Evolutionary conservation across 1,139 yeast species (phyloP).

Genomic region (Saccharomycopsis hybrid): DNA sequence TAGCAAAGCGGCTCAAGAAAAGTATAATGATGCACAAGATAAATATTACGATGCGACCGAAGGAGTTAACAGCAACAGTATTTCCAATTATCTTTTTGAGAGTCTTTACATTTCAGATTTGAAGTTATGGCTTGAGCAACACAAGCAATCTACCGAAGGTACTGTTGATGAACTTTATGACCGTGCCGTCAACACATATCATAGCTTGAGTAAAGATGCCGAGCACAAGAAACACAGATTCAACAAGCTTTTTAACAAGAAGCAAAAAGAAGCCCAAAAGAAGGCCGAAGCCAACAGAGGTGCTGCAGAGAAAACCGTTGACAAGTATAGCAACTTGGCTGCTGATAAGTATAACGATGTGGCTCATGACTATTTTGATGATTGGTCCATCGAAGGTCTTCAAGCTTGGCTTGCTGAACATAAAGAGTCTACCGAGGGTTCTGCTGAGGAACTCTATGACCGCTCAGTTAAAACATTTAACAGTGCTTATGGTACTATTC

Average conservation of each 20-base stretch:
- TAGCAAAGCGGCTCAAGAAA: not conserved
- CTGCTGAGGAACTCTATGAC: conserved; percentile 34
- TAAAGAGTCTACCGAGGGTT: conserved; percentile 31
- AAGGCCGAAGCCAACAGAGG: conserved; percentile 15
- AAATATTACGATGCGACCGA: not conserved
- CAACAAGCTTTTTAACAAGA: not conserved
- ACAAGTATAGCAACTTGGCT: no score
- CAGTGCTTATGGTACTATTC: conserved; percentile 22
- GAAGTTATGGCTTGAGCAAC: conserved; percentile 27
- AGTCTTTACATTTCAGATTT: conserved; percentile 24
- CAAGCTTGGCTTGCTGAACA: conserved; percentile 35
- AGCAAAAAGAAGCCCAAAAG: conserved; percentile 8
- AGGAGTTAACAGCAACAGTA: not conserved
- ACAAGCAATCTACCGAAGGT: conserved; percentile 29
- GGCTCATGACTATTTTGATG: conserved; percentile 35
- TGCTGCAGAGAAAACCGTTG: conserved; percentile 10
- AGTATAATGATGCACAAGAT: no score
- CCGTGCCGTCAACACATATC: conserved; percentile 20
- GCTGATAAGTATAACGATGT: conserved; percentile 31
- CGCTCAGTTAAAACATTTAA: conserved; percentile 32
- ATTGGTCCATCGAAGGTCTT: conserved; percentile 39
- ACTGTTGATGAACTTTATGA: conserved; percentile 28
- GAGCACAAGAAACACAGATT: conserved; percentile 3
- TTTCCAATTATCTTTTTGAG: conserved; percentile 6
- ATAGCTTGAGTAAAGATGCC: conserved; percentile 1